These are phyloP conservation scores for Naganishia vishniacii DNA, from an alignment of 768 basidiomycete genomes.

Conservation along the genomic window DNA sequence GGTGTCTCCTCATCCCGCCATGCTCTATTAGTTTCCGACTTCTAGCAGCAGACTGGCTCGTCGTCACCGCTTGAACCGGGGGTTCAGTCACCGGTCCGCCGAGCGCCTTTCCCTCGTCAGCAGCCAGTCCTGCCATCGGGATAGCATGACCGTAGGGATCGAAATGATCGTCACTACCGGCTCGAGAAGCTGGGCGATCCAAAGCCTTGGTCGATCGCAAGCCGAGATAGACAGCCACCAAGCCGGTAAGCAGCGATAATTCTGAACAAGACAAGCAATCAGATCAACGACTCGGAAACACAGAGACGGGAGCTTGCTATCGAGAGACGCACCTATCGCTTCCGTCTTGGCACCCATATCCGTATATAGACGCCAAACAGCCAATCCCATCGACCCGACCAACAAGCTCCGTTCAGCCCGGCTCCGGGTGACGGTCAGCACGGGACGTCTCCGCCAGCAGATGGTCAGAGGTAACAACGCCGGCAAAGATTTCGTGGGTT, in stretches of 20 bases:
- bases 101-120: too few relatives aligned
- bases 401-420: conserved; percentile 38
- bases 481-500: neutral
- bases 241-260: neutral
- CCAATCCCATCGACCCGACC: conserved; percentile 31
- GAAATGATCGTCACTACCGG: neutral
- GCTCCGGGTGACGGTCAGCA: conserved; percentile 32
- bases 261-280: neutral
- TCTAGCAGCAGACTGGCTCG: neutral
- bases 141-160: neutral
- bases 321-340: conserved; percentile 33
- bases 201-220: neutral
- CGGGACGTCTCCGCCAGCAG: neutral
- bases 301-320: too few relatives aligned
- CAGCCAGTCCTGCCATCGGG: too few relatives aligned
- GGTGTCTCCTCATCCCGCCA: conserved; percentile 21
- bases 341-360: conserved; percentile 36
- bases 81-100: too few relatives aligned
- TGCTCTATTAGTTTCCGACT: neutral
- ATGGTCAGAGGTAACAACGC: neutral
- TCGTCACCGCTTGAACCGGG: too few relatives aligned
- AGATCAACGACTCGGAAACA: neutral
- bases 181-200: neutral
- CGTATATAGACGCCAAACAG: conserved; percentile 29
- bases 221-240: neutral